These are phyloP conservation scores for Xylaria flabelliformis DNA, from an alignment of 495 filamentous ascomycete species.

Conservation along the genomic window DNA sequence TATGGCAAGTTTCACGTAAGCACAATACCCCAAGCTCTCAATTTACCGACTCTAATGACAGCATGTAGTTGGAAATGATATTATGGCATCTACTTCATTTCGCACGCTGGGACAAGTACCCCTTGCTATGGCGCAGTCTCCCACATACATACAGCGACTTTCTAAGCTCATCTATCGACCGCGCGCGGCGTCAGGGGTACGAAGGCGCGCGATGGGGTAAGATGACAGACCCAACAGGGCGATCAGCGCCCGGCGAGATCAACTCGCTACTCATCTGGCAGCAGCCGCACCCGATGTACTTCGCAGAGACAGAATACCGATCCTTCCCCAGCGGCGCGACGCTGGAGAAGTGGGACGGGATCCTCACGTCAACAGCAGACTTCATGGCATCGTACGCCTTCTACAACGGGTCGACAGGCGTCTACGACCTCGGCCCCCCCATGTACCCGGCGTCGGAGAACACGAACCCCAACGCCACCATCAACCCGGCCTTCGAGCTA, in stretches of 20 bases:
- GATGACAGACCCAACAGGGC: conserved; percentile 63
- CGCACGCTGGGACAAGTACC: conserved; percentile 57
- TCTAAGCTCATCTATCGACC: conserved; percentile 51
- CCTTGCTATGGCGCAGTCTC: conserved; percentile 52
- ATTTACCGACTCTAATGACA: background rate
- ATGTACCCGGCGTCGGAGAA: conserved; percentile 61
- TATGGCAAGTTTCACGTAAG: conserved; percentile 58
- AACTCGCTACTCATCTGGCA: conserved; percentile 63
- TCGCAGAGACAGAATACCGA: conserved; percentile 59
- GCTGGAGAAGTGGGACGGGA: conserved; percentile 52
- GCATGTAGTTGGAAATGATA: conserved; percentile 55
- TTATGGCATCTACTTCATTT: conserved; percentile 62
- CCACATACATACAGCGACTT: conserved; percentile 56
- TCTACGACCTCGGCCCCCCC: conserved; percentile 59
- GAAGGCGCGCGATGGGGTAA: conserved; percentile 62
- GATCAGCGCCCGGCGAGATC: conserved; percentile 63
- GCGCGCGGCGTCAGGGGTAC: conserved; percentile 58
- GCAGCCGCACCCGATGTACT: conserved; percentile 60
- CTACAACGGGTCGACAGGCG: conserved; percentile 50
- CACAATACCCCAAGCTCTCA: conserved; percentile 1
- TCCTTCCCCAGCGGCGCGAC: conserved; percentile 46
- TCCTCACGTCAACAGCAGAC: conserved; percentile 53
- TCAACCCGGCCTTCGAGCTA: conserved; percentile 60
- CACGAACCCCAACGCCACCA: conserved; percentile 55
- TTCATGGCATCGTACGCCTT: conserved; percentile 60